A percentile compares a stretch with the other conserved stretches of the same genome.
Conservation (phyloP, 176 grass and related monocot genomes). For the Eleusine coracana region DNA sequence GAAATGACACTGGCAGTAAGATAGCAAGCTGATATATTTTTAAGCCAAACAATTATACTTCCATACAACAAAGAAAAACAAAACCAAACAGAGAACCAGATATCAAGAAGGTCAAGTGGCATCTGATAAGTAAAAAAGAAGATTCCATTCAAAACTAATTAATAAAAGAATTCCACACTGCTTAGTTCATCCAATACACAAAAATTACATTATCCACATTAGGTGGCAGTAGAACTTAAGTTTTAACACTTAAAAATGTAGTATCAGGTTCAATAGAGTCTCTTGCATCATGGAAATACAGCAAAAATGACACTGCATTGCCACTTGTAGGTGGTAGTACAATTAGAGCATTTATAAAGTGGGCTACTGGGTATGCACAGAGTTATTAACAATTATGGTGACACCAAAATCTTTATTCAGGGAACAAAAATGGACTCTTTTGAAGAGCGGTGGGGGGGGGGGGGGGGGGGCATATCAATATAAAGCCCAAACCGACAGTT, state of each 20-base stretch:
- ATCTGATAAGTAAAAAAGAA: constrained; percentile 13
- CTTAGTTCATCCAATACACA: constrained; percentile 21
- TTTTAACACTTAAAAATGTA: background rate
- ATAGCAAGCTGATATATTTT: background rate
- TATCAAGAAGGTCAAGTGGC: constrained; percentile 34
- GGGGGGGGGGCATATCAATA: background rate
- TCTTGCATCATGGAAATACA: constrained; percentile 13
- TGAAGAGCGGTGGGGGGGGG: background rate
- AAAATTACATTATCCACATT: constrained; percentile 23
- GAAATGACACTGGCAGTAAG: background rate
- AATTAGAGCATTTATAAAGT: constrained; percentile 25
- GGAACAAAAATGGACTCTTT: background rate
- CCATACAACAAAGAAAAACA: background rate
- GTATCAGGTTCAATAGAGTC: background rate
- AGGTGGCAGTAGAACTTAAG: background rate
- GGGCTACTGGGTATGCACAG: background rate
- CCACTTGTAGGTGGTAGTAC: background rate
- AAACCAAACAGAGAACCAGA: background rate
- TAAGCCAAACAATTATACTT: constrained; percentile 12
- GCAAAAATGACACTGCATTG: constrained; percentile 4
- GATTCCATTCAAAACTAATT: constrained; percentile 9
- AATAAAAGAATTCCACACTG: constrained; percentile 1
- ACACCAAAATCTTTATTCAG: constrained; percentile 23
- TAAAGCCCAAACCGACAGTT: background rate
- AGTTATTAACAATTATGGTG: constrained; percentile 1